phyloP scores from a whole-genome alignment of 1,139 yeast species.

The Geotrichum citri-aurantii region DNA sequence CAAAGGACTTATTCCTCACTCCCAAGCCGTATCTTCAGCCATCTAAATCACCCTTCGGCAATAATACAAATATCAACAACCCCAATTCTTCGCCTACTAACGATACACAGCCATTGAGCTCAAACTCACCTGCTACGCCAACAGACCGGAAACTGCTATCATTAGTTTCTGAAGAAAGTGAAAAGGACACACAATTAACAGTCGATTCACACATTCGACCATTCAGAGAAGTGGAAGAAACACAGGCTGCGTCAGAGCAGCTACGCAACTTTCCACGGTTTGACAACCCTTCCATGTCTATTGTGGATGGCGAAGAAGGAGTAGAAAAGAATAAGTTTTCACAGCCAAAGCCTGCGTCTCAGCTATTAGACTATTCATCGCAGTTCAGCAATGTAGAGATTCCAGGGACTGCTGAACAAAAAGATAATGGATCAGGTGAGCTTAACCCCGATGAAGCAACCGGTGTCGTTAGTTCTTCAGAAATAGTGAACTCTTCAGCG shows the following conservation, averaged over 20 bases:
- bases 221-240: conserved; percentile 8
- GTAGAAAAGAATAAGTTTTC: background rate
- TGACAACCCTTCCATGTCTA: background rate
- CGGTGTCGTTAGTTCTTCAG: background rate
- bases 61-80: background rate
- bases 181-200: background rate
- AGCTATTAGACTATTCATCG: background rate
- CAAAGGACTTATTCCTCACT: conserved; percentile 1
- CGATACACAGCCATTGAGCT: conserved; percentile 4
- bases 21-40: conserved; percentile 2
- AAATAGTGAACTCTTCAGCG: background rate
- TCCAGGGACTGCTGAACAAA: conserved; percentile 10
- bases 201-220: conserved; percentile 4
- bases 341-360: background rate
- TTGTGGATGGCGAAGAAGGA: background rate
- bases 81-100: background rate
- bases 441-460: background rate
- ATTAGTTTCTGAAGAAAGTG: background rate
- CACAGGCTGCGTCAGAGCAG: background rate
- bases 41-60: background rate
- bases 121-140: background rate
- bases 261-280: background rate
- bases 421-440: background rate
- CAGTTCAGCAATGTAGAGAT: conserved; percentile 5
- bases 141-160: background rate